These are phyloP conservation scores for Diplodia sapinea DNA, from an alignment of 2,329 filamentous ascomycete genomes.

Conservation along the genomic window DNA sequence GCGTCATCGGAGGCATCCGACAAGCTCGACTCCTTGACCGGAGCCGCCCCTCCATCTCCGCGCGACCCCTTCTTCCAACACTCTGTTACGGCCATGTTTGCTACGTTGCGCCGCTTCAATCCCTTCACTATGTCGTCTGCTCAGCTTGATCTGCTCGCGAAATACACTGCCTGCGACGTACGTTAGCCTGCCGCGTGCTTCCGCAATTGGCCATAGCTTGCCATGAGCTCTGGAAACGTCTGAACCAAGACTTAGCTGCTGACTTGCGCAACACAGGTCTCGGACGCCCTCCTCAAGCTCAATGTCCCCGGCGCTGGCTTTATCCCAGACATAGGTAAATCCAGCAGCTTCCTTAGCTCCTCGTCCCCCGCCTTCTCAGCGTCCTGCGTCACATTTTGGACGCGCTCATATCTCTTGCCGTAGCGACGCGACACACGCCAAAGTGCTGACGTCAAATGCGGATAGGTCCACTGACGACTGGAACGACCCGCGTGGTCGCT, in stretches of 20 bases:
- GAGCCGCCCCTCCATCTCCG: conserved; percentile 7
- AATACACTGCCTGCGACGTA: conserved; percentile 44
- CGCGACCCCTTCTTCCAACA: background rate
- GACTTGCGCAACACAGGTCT: conserved; percentile 57
- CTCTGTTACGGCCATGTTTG: background rate
- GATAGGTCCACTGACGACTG: conserved; percentile 40
- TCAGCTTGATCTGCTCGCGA: conserved; percentile 36
- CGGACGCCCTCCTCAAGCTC: conserved; percentile 74
- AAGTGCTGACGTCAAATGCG: background rate
- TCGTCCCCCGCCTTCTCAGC: background rate
- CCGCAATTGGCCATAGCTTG: background rate
- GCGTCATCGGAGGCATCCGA: conserved; percentile 24
- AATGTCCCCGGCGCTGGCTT: conserved; percentile 70
- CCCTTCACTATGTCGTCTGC: conserved; percentile 26
- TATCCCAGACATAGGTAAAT: conserved; percentile 64
- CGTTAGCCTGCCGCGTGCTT: conserved; percentile 22
- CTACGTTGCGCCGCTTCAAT: conserved; percentile 10
- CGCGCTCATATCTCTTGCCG: background rate
- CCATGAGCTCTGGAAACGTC: background rate
- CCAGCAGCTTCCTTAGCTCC: background rate
- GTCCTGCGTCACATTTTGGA: background rate
- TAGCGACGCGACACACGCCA: background rate
- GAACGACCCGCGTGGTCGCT: conserved; percentile 51
- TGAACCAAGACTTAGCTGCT: background rate
- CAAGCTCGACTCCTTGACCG: conserved; percentile 13